Percentiles rank a stretch among this genome's conserved stretches.
These are phyloP conservation scores for Setaria viridis DNA, from an alignment of 202 grass and related monocot species.

Conservation along the genomic window DNA sequence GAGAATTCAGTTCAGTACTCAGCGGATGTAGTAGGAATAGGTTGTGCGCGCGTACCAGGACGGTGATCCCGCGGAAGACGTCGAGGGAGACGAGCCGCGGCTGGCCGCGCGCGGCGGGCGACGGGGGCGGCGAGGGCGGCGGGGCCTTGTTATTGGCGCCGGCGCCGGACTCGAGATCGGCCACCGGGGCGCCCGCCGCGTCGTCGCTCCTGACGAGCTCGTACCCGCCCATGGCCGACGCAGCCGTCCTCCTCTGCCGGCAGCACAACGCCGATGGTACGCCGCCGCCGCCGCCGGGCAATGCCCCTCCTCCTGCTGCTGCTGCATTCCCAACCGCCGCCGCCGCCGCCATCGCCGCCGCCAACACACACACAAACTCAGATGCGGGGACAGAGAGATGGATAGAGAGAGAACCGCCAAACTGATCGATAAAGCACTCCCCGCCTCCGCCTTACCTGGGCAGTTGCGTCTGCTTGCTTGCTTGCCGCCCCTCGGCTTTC, in stretches of 20 bases:
- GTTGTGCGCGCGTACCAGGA: constrained; percentile 50
- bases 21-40: not conserved
- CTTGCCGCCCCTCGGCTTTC: not conserved
- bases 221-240: constrained; percentile 45
- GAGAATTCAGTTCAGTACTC: not conserved
- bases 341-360: not conserved
- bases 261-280: not conserved
- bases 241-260: constrained; percentile 31
- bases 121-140: not conserved
- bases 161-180: constrained; percentile 46
- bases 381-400: not conserved
- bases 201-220: constrained; percentile 60
- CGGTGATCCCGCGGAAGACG: constrained; percentile 90
- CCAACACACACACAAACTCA: not conserved
- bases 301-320: constrained; percentile 33
- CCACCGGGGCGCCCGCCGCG: not conserved
- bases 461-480: not conserved
- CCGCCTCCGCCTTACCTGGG: constrained; percentile 19
- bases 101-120: constrained; percentile 18
- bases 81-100: constrained; percentile 83
- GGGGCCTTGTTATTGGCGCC: not conserved
- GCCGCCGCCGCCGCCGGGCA: not conserved
- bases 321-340: constrained; percentile 6
- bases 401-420: not conserved
- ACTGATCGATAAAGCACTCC: constrained; percentile 3